A percentile compares a stretch with the other conserved stretches of the same genome.
Conservation (phyloP, 441 rosid genomes). For the Pelargonium citronellum region DNA sequence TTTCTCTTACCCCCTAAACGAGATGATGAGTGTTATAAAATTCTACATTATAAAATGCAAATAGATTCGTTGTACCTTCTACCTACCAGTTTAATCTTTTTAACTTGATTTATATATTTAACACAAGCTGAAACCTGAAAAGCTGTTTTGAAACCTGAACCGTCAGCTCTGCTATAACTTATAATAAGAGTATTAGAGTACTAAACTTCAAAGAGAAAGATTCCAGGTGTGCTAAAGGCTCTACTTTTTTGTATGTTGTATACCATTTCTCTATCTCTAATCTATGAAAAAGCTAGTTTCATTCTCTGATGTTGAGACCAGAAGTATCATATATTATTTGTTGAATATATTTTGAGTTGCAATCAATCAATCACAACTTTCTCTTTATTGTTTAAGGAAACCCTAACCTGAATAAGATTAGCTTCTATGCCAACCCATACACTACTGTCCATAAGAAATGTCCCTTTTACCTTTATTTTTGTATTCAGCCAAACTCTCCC, state of each 20-base stretch:
- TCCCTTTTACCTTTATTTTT: not conserved
- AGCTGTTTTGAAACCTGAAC: too few relatives aligned
- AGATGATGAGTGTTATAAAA: too few relatives aligned
- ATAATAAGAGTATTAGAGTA: too few relatives aligned
- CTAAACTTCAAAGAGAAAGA: conserved; percentile 6
- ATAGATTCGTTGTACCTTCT: too few relatives aligned
- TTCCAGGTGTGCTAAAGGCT: conserved; percentile 22
- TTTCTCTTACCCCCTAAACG: too few relatives aligned
- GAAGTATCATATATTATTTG: too few relatives aligned
- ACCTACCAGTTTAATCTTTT: too few relatives aligned
- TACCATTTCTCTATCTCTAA: not conserved
- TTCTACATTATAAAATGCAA: too few relatives aligned
- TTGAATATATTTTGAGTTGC: not conserved
- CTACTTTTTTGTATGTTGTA: not conserved
- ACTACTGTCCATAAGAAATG: conserved; percentile 1
- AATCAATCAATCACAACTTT: conserved; percentile 16
- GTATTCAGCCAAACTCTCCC: not conserved
- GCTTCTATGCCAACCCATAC: conserved; percentile 9
- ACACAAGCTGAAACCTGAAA: too few relatives aligned
- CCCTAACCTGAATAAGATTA: conserved; percentile 10
- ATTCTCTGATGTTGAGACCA: not conserved
- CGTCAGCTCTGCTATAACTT: too few relatives aligned
- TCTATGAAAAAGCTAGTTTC: not conserved
- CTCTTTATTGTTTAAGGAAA: conserved; percentile 24
- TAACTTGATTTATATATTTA: too few relatives aligned